Evolutionary conservation across 345 rosid genomes (phyloP).

Genomic region (Viola odorata): DNA sequence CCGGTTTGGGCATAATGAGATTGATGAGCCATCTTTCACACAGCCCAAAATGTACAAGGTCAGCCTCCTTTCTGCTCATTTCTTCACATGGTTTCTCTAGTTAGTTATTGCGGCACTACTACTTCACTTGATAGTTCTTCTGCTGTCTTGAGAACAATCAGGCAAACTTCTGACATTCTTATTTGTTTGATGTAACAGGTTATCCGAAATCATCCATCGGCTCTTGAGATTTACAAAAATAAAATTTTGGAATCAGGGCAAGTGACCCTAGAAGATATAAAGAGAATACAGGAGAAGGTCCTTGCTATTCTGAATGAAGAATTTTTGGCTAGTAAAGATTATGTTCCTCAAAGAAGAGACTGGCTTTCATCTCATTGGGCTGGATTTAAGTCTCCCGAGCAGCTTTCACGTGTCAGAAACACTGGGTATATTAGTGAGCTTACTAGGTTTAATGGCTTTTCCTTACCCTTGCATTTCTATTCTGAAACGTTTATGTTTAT

Average conservation of each 20-base stretch:
- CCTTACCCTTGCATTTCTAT: background rate
- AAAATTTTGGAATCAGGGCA: conserved; percentile 62
- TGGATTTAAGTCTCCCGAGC: conserved; percentile 79
- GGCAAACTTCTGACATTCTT: conserved; percentile 4
- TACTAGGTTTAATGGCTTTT: conserved; percentile 2
- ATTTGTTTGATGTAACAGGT: conserved; percentile 33
- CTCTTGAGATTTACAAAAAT: conserved; percentile 60
- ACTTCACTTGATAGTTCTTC: background rate
- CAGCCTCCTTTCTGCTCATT: conserved; percentile 9
- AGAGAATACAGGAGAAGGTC: conserved; percentile 55
- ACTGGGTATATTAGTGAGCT: conserved; percentile 46
- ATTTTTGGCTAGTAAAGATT: conserved; percentile 63
- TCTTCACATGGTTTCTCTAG: background rate
- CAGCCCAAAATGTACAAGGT: conserved; percentile 86
- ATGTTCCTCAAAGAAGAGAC: conserved; percentile 60
- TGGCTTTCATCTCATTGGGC: conserved; percentile 87
- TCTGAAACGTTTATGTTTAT: conserved; percentile 15
- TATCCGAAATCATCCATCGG: conserved; percentile 62
- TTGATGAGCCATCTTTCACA: conserved; percentile 77
- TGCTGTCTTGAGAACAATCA: conserved; percentile 6
- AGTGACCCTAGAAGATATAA: conserved; percentile 49
- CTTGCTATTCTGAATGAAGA: conserved; percentile 63
- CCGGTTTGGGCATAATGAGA: conserved; percentile 80
- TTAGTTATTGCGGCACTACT: background rate
- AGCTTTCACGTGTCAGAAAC: conserved; percentile 67